phyloP scores from a whole-genome alignment of 2,329 filamentous ascomycete genomes.

The Talaromyces pinophilus region DNA sequence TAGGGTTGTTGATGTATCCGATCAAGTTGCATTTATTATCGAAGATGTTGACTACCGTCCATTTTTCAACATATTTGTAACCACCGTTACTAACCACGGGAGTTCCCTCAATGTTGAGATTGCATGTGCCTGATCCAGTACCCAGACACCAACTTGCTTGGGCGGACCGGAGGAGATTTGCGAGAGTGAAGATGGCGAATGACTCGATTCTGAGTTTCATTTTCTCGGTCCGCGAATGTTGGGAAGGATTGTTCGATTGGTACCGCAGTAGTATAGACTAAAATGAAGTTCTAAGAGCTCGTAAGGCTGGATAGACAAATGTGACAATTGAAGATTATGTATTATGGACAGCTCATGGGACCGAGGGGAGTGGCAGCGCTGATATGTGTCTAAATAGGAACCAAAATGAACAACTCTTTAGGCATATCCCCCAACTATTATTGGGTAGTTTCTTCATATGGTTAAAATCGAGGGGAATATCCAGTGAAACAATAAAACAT shows the following conservation, averaged over 20 bases:
- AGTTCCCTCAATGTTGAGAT: conserved; percentile 14
- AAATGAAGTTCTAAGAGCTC: neutral
- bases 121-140: conserved; percentile 10
- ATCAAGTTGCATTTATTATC: conserved; percentile 16
- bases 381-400: neutral
- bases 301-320: neutral
- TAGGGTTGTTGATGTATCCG: conserved; percentile 1
- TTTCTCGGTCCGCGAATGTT: neutral
- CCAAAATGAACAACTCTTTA: neutral
- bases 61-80: neutral
- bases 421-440: neutral
- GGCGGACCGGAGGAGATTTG: neutral
- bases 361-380: neutral
- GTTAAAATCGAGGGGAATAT: neutral
- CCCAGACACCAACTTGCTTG: conserved; percentile 6
- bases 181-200: neutral
- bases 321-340: neutral
- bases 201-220: neutral
- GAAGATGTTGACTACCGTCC: conserved; percentile 13
- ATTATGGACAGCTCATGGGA: neutral
- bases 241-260: neutral
- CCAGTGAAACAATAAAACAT: neutral
- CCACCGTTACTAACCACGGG: neutral
- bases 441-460: neutral
- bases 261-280: neutral